Conservation (phyloP, 2,329 filamentous ascomycete species). For the Fusarium pseudograminearum region DNA sequence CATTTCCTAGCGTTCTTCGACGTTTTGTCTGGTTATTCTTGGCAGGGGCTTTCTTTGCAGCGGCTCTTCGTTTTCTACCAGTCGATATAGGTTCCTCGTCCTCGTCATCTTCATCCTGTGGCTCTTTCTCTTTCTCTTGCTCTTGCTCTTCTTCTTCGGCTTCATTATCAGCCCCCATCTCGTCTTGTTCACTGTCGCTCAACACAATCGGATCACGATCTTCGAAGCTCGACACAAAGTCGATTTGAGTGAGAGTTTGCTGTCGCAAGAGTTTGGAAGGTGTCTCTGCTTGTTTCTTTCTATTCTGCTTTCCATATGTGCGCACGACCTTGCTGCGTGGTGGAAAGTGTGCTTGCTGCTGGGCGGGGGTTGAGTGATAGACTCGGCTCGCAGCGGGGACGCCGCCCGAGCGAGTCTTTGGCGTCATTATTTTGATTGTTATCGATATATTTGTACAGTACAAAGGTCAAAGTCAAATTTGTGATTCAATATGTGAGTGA, state of each 20-base stretch:
- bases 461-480: neutral
- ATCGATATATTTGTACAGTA: neutral
- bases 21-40: constrained; percentile 41
- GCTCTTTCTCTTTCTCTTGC: neutral
- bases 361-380: constrained; percentile 54
- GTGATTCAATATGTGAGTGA: neutral
- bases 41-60: constrained; percentile 24
- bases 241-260: constrained; percentile 59
- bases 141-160: constrained; percentile 26
- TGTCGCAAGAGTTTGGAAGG: constrained; percentile 49
- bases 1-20: constrained; percentile 48
- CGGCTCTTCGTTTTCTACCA: constrained; percentile 42
- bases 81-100: constrained; percentile 42
- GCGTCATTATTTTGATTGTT: constrained; percentile 49
- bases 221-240: constrained; percentile 54
- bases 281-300: constrained; percentile 35
- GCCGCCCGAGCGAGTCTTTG: constrained; percentile 55
- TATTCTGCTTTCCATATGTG: constrained; percentile 51
- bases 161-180: constrained; percentile 37
- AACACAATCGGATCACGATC: constrained; percentile 46
- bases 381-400: constrained; percentile 53
- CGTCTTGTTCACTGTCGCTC: constrained; percentile 48
- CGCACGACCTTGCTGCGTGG: constrained; percentile 51
- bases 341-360: constrained; percentile 57
- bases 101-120: constrained; percentile 29